A percentile compares a stretch with the other conserved stretches of the same genome.
Conservation (phyloP, 495 filamentous ascomycete genomes). For the Viridothelium virens region DNA sequence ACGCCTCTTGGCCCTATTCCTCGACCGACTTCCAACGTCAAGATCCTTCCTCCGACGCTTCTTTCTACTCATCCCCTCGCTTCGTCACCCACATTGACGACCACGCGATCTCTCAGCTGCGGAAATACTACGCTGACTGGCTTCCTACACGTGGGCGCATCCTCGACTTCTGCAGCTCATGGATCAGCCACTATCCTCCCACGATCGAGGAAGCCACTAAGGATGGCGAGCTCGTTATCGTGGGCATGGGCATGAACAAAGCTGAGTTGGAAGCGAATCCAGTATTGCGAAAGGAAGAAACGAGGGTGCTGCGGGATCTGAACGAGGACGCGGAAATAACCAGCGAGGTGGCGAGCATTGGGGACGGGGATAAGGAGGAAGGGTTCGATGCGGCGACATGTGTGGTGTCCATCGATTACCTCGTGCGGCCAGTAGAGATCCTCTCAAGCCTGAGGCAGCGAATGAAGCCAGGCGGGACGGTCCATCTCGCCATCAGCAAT, state of each 20-base stretch:
- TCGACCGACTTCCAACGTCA: constrained; percentile 31
- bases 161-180: constrained; percentile 41
- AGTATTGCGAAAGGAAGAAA: constrained; percentile 22
- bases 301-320: constrained; percentile 32
- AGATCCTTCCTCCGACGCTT: constrained; percentile 33
- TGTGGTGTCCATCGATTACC: constrained; percentile 42
- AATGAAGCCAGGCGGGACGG: constrained; percentile 31
- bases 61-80: constrained; percentile 39
- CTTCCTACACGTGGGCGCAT: constrained; percentile 32
- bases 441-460: constrained; percentile 29
- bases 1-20: constrained; percentile 33
- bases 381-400: constrained; percentile 36
- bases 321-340: constrained; percentile 32
- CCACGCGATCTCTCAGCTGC: constrained; percentile 35
- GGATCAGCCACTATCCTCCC: constrained; percentile 39
- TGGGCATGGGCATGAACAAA: constrained; percentile 40
- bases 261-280: constrained; percentile 36
- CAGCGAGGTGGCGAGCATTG: constrained; percentile 17
- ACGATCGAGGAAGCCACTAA: constrained; percentile 33
- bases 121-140: constrained; percentile 33
- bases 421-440: constrained; percentile 36
- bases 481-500: constrained; percentile 42
- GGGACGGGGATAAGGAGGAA: constrained; percentile 2
- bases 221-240: constrained; percentile 46
- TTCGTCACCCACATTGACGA: constrained; percentile 46